Conservation (phyloP, 805 yeast species). For the Debaryomyces prosopidis region DNA sequence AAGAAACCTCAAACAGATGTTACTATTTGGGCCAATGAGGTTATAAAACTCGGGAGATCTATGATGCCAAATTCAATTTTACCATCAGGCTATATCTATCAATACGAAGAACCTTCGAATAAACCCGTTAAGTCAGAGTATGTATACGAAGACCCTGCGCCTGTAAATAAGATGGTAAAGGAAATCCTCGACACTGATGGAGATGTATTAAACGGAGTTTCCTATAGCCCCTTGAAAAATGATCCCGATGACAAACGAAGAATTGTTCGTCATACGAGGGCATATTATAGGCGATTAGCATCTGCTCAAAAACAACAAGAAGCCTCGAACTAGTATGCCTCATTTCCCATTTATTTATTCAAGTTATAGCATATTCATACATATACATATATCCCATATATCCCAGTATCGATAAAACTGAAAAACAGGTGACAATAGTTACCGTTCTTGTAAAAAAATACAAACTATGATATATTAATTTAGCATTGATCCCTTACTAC, state of each 20-base stretch:
- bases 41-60: slow-evolving; percentile 58
- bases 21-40: slow-evolving; percentile 65
- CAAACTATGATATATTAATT: no score
- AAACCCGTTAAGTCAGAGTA: not conserved
- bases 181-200: slow-evolving; percentile 21
- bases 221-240: slow-evolving; percentile 19
- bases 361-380: no score
- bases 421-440: no score
- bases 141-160: slow-evolving; percentile 8
- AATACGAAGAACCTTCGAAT: slow-evolving; percentile 14
- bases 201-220: slow-evolving; percentile 6
- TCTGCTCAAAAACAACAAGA: slow-evolving; percentile 1
- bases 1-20: slow-evolving; percentile 53
- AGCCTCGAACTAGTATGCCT: not conserved
- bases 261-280: slow-evolving; percentile 37
- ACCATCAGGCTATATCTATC: slow-evolving; percentile 37
- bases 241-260: slow-evolving; percentile 32
- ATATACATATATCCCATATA: no score
- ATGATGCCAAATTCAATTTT: slow-evolving; percentile 56
- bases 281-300: slow-evolving; percentile 31
- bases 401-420: no score
- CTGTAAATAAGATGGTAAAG: slow-evolving; percentile 32
- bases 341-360: no score
- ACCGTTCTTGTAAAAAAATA: no score
- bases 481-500: no score